phyloP scores from a whole-genome alignment of 441 rosid species.

The Omphalea diandra region DNA sequence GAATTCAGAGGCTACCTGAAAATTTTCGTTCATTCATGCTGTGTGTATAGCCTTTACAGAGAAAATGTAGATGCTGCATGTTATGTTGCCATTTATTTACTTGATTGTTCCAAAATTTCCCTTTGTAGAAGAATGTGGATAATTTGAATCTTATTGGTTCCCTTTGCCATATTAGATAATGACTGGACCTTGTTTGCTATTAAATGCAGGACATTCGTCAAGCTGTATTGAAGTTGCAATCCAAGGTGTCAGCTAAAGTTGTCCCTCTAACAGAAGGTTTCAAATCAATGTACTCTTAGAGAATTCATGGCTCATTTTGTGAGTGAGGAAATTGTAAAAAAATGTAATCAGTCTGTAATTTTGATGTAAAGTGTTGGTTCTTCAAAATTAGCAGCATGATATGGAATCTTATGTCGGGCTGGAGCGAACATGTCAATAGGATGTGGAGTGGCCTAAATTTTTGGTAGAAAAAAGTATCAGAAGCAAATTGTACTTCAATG shows the following conservation, averaged over 20 bases:
- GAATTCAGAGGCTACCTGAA: neutral
- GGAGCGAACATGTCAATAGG: neutral
- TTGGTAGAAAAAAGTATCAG: neutral
- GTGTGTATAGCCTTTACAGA: neutral
- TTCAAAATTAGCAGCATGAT: neutral
- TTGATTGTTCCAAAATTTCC: neutral
- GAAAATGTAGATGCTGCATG: neutral
- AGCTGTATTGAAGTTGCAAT: constrained; percentile 73
- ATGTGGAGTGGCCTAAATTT: neutral
- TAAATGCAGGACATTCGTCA: constrained; percentile 71
- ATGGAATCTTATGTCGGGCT: neutral
- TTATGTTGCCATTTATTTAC: neutral
- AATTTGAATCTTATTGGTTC: neutral
- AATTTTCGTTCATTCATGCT: neutral
- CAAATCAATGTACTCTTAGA: constrained; percentile 57
- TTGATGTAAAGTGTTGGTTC: neutral
- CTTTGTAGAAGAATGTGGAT: neutral
- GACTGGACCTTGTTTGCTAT: constrained; percentile 7
- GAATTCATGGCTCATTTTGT: neutral
- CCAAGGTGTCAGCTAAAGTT: constrained; percentile 77
- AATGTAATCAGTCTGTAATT: neutral
- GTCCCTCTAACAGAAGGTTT: constrained; percentile 89
- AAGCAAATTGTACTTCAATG: neutral
- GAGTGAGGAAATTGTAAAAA: neutral
- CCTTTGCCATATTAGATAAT: neutral